phyloP scores from a whole-genome alignment of 768 basidiomycete species.

The Erythrobasidium yunnanense region DNA sequence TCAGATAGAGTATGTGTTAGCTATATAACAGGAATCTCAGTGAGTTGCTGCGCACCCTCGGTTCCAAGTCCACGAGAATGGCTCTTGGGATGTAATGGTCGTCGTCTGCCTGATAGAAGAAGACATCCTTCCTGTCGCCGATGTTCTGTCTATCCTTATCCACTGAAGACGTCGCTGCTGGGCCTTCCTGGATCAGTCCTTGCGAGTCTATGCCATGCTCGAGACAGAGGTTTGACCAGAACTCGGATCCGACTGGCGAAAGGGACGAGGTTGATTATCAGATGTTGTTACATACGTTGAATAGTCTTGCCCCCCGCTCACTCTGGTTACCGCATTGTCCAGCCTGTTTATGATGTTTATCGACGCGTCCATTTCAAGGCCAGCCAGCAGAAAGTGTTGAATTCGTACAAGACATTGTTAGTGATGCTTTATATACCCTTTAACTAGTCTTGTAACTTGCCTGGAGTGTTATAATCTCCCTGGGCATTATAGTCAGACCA shows the following conservation, averaged over 20 bases:
- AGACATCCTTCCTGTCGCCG: conserved; percentile 94
- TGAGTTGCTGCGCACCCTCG: conserved; percentile 55
- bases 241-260: conserved; percentile 78
- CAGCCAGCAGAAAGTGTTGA: neutral
- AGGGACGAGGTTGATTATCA: accelerated
- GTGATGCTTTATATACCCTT: no score
- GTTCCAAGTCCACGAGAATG: conserved; percentile 90
- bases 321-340: conserved; percentile 92
- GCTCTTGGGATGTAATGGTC: conserved; percentile 97
- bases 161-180: conserved; percentile 40
- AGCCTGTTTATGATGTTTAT: conserved; percentile 41
- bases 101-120: conserved; percentile 99
- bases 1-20: neutral
- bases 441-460: neutral
- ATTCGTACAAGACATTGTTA: no score
- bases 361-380: neutral
- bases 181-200: conserved; percentile 94
- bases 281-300: neutral
- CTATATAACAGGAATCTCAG: no score
- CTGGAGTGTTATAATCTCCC: conserved; percentile 25
- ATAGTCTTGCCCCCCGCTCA: conserved; percentile 41
- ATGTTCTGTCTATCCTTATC: conserved; percentile 46
- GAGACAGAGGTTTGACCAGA: conserved; percentile 94
- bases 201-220: conserved; percentile 96
- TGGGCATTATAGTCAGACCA: conserved; percentile 1